Evolutionary conservation across 2,329 filamentous ascomycete genomes (phyloP).

Genomic region (Penicillium olsonii): DNA sequence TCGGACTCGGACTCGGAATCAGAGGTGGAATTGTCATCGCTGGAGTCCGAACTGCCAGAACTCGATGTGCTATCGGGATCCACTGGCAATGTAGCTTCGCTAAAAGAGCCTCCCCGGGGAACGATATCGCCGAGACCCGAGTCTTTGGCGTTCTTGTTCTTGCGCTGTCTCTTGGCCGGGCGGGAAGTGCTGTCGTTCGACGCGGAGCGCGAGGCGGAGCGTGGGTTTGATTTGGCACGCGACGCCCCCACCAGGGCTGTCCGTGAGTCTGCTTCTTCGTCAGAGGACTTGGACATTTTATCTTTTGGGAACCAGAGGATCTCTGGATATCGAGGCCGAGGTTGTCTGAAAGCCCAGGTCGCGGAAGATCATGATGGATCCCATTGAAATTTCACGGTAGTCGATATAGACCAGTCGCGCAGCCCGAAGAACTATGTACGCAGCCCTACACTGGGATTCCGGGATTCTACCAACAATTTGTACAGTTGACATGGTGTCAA

Average conservation of each 20-base stretch:
- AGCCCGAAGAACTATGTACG: neutral
- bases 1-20: conserved; percentile 12
- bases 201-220: conserved; percentile 25
- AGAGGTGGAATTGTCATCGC: conserved; percentile 2
- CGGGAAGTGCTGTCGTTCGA: conserved; percentile 25
- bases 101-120: conserved; percentile 39
- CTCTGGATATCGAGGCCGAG: neutral
- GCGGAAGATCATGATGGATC: neutral
- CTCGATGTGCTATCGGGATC: conserved; percentile 36
- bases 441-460: neutral
- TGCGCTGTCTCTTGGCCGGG: conserved; percentile 31
- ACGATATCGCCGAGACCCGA: conserved; percentile 39
- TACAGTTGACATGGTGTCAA: too few species aligned
- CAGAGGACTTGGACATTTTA: conserved; percentile 16
- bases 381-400: conserved; percentile 29
- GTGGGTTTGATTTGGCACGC: conserved; percentile 30
- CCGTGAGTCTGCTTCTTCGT: conserved; percentile 47
- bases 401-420: conserved; percentile 1
- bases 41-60: conserved; percentile 23
- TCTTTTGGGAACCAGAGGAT: neutral
- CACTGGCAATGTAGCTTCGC: conserved; percentile 32
- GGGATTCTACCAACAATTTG: too few species aligned
- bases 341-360: neutral
- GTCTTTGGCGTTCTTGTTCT: conserved; percentile 23
- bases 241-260: conserved; percentile 47